Evolutionary conservation across 129 eudicot species (phyloP).

Genomic region (Pittosporum tobira): DNA sequence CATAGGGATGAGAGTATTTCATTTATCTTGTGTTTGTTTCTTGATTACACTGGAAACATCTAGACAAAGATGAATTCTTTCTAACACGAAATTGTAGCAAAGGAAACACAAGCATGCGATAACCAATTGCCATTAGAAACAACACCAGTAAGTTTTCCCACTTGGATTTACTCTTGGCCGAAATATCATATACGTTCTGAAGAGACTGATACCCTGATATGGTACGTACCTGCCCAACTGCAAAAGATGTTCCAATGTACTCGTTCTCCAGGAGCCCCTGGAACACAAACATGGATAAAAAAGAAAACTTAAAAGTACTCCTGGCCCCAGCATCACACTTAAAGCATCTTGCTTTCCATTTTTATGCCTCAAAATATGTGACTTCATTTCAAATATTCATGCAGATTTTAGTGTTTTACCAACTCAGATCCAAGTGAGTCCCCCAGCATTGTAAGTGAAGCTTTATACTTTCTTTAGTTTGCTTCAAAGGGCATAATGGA

Average conservation of each 20-base stretch:
- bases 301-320: too few relatives aligned
- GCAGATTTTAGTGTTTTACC: not conserved
- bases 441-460: too few relatives aligned
- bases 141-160: slow-evolving; percentile 62
- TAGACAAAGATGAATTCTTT: slow-evolving; percentile 27
- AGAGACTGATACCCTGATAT: slow-evolving; percentile 82
- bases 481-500: too few relatives aligned
- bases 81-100: slow-evolving; percentile 52
- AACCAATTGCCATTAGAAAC: slow-evolving; percentile 68
- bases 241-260: slow-evolving; percentile 56
- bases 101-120: slow-evolving; percentile 54
- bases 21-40: slow-evolving; percentile 40
- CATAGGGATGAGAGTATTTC: slow-evolving; percentile 5
- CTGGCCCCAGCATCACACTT: too few relatives aligned
- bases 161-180: slow-evolving; percentile 46
- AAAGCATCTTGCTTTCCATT: too few relatives aligned
- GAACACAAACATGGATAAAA: slow-evolving; percentile 1
- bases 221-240: slow-evolving; percentile 76
- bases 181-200: slow-evolving; percentile 52
- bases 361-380: not conserved
- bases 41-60: slow-evolving; percentile 42
- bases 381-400: not conserved
- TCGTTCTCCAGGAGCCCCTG: slow-evolving; percentile 95
- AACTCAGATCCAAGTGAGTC: not conserved
- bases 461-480: too few relatives aligned